phyloP scores from a whole-genome alignment of 495 filamentous ascomycete species.

The Podospora anserina region DNA sequence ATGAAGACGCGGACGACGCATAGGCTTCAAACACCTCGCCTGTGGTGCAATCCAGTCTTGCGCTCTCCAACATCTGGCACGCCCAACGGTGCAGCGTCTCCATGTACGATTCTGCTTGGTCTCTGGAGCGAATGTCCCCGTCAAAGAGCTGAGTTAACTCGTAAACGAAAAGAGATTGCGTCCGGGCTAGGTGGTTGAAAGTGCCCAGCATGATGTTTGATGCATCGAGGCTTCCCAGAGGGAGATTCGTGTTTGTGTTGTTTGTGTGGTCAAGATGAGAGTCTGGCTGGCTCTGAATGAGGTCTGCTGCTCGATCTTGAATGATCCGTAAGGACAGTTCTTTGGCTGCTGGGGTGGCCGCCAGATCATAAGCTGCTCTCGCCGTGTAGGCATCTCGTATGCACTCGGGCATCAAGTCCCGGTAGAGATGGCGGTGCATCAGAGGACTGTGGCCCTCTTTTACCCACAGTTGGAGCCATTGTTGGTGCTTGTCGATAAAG shows the following conservation, averaged over 20 bases:
- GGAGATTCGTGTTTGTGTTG: background rate
- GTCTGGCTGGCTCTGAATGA: conserved; percentile 19
- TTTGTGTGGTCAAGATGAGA: background rate
- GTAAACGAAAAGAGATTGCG: conserved; percentile 50
- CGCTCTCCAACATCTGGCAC: conserved; percentile 34
- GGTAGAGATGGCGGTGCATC: conserved; percentile 41
- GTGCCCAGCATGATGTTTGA: conserved; percentile 12
- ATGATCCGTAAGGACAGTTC: conserved; percentile 28
- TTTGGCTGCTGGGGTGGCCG: conserved; percentile 16
- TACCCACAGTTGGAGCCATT: conserved; percentile 28
- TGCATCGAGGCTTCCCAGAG: conserved; percentile 8
- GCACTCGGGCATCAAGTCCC: conserved; percentile 26
- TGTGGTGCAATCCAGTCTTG: conserved; percentile 22
- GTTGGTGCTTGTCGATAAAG: conserved; percentile 27
- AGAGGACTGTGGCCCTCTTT: conserved; percentile 30
- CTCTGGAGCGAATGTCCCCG: conserved; percentile 50
- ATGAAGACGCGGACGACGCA: background rate
- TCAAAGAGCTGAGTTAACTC: conserved; percentile 59
- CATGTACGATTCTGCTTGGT: conserved; percentile 45
- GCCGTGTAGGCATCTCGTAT: conserved; percentile 33
- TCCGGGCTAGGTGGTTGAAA: conserved; percentile 38
- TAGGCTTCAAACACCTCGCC: conserved; percentile 8
- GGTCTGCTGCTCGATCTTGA: conserved; percentile 18
- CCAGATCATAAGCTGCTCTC: conserved; percentile 27
- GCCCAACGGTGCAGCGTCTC: conserved; percentile 44